These are phyloP conservation scores for Aphanomyces cochlioides DNA, from an alignment of 352 stramenopile species.

Conservation along the genomic window DNA sequence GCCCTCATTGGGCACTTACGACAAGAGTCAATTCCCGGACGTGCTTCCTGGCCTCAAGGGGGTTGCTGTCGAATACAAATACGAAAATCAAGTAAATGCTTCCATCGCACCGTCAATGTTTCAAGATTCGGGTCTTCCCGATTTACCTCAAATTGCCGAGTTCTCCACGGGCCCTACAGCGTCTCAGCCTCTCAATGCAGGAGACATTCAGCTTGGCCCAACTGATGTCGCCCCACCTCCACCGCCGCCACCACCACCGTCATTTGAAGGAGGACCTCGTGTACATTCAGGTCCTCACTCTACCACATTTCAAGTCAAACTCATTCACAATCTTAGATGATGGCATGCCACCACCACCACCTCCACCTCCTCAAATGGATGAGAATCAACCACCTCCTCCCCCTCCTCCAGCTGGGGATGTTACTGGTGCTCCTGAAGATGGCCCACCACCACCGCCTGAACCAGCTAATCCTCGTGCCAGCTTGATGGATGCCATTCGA, in stretches of 20 bases:
- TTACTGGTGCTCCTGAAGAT: slow-evolving; percentile 42
- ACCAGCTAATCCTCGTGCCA: slow-evolving; percentile 24
- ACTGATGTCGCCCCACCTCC: slow-evolving; percentile 60
- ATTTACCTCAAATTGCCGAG: slow-evolving; percentile 54
- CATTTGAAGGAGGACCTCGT: neutral
- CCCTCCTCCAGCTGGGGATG: slow-evolving; percentile 49
- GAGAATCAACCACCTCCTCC: slow-evolving; percentile 39
- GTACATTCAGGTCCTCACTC: too few species aligned
- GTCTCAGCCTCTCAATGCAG: slow-evolving; percentile 49
- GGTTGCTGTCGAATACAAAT: slow-evolving; percentile 45
- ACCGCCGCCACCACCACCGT: slow-evolving; percentile 24
- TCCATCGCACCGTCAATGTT: slow-evolving; percentile 78
- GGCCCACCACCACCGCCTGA: slow-evolving; percentile 44
- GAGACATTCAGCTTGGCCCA: slow-evolving; percentile 56
- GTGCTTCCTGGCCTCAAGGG: slow-evolving; percentile 9
- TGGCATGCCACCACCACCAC: slow-evolving; percentile 6
- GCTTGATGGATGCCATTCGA: slow-evolving; percentile 25
- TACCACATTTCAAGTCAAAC: too few species aligned
- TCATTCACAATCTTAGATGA: neutral
- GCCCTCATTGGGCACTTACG: neutral
- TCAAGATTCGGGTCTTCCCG: slow-evolving; percentile 71
- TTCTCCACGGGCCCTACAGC: slow-evolving; percentile 67
- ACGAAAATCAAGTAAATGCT: slow-evolving; percentile 34
- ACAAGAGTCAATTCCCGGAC: slow-evolving; percentile 15
- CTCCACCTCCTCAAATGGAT: slow-evolving; percentile 40